These are phyloP conservation scores for Glomus cerebriforme DNA, from an alignment of 192 early-diverging fungal genomes.

Conservation along the genomic window DNA sequence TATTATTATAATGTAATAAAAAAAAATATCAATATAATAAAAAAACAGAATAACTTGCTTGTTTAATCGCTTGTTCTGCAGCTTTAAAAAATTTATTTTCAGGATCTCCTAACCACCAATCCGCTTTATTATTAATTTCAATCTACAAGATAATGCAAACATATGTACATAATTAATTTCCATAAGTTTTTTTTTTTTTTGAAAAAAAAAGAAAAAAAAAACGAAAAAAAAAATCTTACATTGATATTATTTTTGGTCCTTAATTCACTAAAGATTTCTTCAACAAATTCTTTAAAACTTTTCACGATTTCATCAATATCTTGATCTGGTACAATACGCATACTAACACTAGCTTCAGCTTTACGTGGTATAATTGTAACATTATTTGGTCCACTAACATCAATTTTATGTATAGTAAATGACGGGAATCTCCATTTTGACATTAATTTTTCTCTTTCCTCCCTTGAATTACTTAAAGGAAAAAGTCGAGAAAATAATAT, in stretches of 20 bases:
- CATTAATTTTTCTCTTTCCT: slow-evolving; percentile 62
- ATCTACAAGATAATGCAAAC: slow-evolving; percentile 44
- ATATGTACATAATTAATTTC: too few relatives aligned
- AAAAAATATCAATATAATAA: neutral
- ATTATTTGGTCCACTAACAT: slow-evolving; percentile 71
- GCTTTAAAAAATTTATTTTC: slow-evolving; percentile 67
- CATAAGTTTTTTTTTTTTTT: slow-evolving; percentile 19
- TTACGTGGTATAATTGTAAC: slow-evolving; percentile 69
- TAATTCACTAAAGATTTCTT: slow-evolving; percentile 50
- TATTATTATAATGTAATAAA: neutral
- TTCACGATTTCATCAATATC: slow-evolving; percentile 59
- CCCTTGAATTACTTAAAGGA: slow-evolving; percentile 26
- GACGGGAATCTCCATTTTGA: slow-evolving; percentile 74
- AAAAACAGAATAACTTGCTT: slow-evolving; percentile 8
- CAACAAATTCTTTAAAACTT: slow-evolving; percentile 58
- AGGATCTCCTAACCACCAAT: slow-evolving; percentile 79
- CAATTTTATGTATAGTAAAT: slow-evolving; percentile 74
- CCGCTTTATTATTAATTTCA: slow-evolving; percentile 63
- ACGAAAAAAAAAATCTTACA: slow-evolving; percentile 33
- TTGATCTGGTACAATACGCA: slow-evolving; percentile 79
- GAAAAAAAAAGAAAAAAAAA: slow-evolving; percentile 22
- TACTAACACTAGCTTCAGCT: slow-evolving; percentile 68
- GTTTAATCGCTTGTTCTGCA: slow-evolving; percentile 63
- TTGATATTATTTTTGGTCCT: slow-evolving; percentile 51
- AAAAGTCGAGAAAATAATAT: neutral